A percentile compares a stretch with the other conserved stretches of the same genome.
Conservation (phyloP, 257 asterid species). For the Scutellaria minor region DNA sequence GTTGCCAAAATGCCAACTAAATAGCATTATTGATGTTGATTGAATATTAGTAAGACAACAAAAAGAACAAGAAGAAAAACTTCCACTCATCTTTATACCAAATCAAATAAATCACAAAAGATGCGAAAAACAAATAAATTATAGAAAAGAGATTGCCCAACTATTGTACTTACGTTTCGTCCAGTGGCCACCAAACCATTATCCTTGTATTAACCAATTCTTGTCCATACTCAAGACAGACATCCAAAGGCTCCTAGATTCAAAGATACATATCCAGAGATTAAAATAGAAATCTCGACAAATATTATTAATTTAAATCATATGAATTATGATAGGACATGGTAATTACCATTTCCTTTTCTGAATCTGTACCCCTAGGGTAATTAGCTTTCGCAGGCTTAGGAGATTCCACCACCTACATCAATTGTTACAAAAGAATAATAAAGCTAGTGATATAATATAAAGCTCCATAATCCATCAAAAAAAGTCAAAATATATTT, state of each 20-base stretch:
- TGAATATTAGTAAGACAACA: not conserved
- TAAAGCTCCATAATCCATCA: not conserved
- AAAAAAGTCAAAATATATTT: not conserved
- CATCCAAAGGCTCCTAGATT: slow-evolving; percentile 26
- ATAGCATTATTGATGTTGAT: too few species aligned
- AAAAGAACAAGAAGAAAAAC: not conserved
- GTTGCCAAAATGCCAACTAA: too few species aligned
- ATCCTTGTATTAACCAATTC: slow-evolving; percentile 39
- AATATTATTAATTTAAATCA: not conserved
- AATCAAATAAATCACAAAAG: not conserved
- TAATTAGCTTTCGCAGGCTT: not conserved
- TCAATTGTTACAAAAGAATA: not conserved
- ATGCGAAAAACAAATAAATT: not conserved
- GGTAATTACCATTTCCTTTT: slow-evolving; percentile 43
- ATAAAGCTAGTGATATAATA: not conserved
- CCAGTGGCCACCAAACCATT: slow-evolving; percentile 51
- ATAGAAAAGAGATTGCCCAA: not conserved
- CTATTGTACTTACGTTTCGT: slow-evolving; percentile 39
- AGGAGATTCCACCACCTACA: not conserved
- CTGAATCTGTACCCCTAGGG: not conserved
- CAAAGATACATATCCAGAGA: not conserved
- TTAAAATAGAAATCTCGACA: not conserved
- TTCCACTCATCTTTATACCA: not conserved
- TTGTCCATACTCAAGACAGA: slow-evolving; percentile 30
- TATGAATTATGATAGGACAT: not conserved